Evolutionary conservation across 805 yeast genomes (phyloP).

Genomic region (Suhomyces pyralidae): DNA sequence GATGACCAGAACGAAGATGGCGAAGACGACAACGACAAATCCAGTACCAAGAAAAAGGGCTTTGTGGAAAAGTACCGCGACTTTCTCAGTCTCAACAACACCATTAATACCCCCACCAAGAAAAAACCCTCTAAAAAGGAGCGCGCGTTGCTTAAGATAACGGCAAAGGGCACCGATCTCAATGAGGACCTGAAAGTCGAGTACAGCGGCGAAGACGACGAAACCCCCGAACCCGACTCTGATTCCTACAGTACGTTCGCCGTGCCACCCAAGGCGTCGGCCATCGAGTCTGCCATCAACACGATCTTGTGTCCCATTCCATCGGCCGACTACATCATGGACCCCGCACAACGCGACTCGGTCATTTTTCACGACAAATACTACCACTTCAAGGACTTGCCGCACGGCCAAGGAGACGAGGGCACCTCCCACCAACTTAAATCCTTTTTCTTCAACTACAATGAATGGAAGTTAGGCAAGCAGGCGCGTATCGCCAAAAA

Average conservation of each 20-base stretch:
- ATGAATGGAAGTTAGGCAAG: conserved; percentile 35
- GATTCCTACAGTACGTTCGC: conserved; percentile 16
- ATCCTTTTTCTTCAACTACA: conserved; percentile 22
- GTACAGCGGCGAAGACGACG: conserved; percentile 6
- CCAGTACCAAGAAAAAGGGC: background rate
- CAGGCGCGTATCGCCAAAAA: conserved; percentile 42
- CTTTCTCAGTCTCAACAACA: background rate
- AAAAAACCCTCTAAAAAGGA: conserved; percentile 11
- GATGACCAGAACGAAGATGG: background rate
- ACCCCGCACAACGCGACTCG: conserved; percentile 32
- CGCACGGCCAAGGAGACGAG: conserved; percentile 18
- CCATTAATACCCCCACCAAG: background rate
- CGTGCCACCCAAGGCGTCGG: conserved; percentile 46
- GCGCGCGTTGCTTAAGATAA: conserved; percentile 17
- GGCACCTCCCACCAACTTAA: conserved; percentile 5
- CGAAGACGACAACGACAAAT: background rate
- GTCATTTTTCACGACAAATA: conserved; percentile 44
- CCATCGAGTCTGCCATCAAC: conserved; percentile 41
- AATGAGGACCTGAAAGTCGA: conserved; percentile 2
- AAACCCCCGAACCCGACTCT: background rate
- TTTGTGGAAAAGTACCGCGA: background rate
- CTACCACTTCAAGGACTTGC: conserved; percentile 33
- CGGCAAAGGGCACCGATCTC: conserved; percentile 17
- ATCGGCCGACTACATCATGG: conserved; percentile 25
- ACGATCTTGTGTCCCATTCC: conserved; percentile 41